phyloP scores from a whole-genome alignment of 805 yeast genomes.

The Jamesozyma rosinii region DNA sequence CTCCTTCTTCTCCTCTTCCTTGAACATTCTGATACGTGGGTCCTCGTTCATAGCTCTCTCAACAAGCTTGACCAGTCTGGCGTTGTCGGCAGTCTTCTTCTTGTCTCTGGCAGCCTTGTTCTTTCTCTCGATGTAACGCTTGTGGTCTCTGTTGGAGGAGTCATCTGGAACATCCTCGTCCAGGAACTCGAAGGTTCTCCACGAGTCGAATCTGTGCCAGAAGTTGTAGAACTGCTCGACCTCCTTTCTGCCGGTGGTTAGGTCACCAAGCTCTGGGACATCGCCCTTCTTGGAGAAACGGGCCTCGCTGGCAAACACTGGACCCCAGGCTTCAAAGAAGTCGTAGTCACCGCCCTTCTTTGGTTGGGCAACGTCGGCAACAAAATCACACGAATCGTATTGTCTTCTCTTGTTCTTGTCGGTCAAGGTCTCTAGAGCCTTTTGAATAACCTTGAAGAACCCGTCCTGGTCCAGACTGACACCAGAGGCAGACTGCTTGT shows the following conservation, averaged over 20 bases:
- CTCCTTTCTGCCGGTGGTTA: conserved; percentile 60
- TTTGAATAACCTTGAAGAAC: conserved; percentile 95
- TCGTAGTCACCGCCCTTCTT: conserved; percentile 66
- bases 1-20: conserved; percentile 88
- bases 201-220: conserved; percentile 91
- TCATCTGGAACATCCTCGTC: conserved; percentile 99
- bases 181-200: conserved; percentile 96
- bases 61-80: conserved; percentile 74
- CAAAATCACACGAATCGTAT: conserved; percentile 89
- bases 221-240: conserved; percentile 84
- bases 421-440: conserved; percentile 83
- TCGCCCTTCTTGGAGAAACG: conserved; percentile 90
- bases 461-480: conserved; percentile 90
- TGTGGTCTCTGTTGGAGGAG: conserved; percentile 97
- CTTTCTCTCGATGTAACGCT: conserved; percentile 96
- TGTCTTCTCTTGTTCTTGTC: conserved; percentile 84
- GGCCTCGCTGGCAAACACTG: conserved; percentile 81
- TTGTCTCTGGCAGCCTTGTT: conserved; percentile 93
- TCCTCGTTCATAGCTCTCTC: conserved; percentile 85
- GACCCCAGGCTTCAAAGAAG: conserved; percentile 87
- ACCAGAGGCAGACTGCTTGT: conserved; percentile 80
- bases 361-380: conserved; percentile 77
- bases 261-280: conserved; percentile 70
- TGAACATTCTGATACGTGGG: conserved; percentile 89
- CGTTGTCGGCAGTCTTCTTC: conserved; percentile 95